These are phyloP conservation scores for Mycena chlorophos DNA, from an alignment of 768 basidiomycete genomes.

Conservation along the genomic window DNA sequence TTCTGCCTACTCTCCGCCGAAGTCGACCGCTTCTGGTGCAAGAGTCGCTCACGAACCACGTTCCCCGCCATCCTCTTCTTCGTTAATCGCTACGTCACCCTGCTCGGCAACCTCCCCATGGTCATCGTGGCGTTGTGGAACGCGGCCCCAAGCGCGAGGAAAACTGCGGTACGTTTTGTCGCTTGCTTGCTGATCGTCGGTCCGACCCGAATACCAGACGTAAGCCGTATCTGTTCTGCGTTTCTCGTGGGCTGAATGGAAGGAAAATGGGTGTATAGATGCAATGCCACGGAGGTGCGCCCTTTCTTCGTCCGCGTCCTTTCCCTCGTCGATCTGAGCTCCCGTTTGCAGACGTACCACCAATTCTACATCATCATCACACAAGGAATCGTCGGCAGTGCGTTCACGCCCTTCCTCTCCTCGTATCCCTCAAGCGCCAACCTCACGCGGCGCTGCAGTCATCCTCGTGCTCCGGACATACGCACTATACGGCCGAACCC, in stretches of 20 bases:
- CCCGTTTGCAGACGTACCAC: background rate
- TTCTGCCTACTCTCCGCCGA: background rate
- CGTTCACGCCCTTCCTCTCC: background rate
- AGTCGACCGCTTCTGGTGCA: background rate
- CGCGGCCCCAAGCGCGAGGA: background rate
- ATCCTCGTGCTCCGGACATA: conserved; percentile 12
- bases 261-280: background rate
- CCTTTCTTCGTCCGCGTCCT: too few species aligned
- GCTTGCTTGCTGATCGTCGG: background rate
- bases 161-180: background rate
- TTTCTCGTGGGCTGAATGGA: background rate
- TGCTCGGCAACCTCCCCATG: background rate
- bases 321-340: too few species aligned
- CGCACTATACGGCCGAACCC: conserved; percentile 7
- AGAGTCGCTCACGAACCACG: too few species aligned
- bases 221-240: background rate
- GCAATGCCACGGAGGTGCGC: too few species aligned
- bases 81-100: background rate
- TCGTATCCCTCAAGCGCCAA: background rate
- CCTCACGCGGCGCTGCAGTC: background rate
- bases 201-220: background rate
- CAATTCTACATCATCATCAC: background rate
- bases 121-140: conserved; percentile 1
- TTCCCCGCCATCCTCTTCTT: background rate
- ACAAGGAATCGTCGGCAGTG: background rate